phyloP scores from a whole-genome alignment of 495 filamentous ascomycete species.

The Penicillium soppii region DNA sequence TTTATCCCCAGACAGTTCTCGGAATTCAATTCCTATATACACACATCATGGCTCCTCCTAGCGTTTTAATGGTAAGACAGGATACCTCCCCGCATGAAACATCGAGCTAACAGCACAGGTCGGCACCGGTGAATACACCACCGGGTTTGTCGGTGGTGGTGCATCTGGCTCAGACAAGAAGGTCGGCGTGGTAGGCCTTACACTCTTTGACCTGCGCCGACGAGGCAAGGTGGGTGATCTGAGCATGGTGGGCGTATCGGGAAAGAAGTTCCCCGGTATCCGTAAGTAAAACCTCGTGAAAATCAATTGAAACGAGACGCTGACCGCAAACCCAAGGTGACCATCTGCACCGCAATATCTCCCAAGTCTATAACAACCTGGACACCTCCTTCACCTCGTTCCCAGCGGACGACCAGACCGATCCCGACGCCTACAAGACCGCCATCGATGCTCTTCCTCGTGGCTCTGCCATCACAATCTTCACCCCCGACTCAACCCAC shows the following conservation, averaged over 20 bases:
- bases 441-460: conserved; percentile 82
- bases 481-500: conserved; percentile 93
- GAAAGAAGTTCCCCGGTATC: conserved; percentile 86
- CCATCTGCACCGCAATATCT: conserved; percentile 87
- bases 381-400: conserved; percentile 81
- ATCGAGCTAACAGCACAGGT: conserved; percentile 49
- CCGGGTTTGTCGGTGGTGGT: conserved; percentile 78
- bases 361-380: conserved; percentile 79
- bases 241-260: conserved; percentile 87
- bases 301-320: background rate
- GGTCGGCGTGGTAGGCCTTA: conserved; percentile 87
- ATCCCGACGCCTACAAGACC: conserved; percentile 82
- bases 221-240: conserved; percentile 85
- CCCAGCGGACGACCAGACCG: conserved; percentile 66
- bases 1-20: background rate
- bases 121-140: conserved; percentile 95
- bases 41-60: conserved; percentile 67
- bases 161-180: conserved; percentile 86
- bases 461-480: conserved; percentile 92
- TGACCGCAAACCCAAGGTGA: conserved; percentile 52
- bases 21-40: background rate
- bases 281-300: conserved; percentile 57
- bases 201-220: conserved; percentile 83
- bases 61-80: conserved; percentile 76
- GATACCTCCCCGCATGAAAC: background rate